These are phyloP conservation scores for Xylaria venustula DNA, from an alignment of 495 filamentous ascomycete genomes.

Conservation along the genomic window DNA sequence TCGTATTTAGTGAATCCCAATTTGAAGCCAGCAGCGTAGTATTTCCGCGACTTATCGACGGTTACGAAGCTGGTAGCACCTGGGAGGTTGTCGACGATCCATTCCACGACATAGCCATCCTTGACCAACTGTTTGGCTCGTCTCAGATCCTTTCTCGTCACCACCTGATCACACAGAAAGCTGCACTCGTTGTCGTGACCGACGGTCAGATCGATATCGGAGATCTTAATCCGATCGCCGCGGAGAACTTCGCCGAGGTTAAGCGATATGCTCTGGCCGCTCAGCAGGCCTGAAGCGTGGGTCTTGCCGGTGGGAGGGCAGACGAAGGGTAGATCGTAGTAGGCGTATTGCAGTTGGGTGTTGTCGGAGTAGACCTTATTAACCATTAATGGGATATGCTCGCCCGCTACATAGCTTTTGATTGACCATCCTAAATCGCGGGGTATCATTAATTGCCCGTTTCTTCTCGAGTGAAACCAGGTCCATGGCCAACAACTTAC, in stretches of 20 bases:
- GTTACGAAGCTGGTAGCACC: slow-evolving; percentile 93
- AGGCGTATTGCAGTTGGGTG: slow-evolving; percentile 90
- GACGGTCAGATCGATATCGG: slow-evolving; percentile 84
- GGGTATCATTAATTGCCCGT: slow-evolving; percentile 12
- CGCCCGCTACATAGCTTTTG: slow-evolving; percentile 75
- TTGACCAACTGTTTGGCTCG: slow-evolving; percentile 72
- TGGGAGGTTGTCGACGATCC: slow-evolving; percentile 95
- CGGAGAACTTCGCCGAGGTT: slow-evolving; percentile 93
- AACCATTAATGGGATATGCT: slow-evolving; percentile 82
- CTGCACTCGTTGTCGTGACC: slow-evolving; percentile 73
- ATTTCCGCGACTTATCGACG: slow-evolving; percentile 82
- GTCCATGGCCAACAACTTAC: slow-evolving; percentile 41
- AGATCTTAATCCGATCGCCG: slow-evolving; percentile 85
- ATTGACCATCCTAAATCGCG: slow-evolving; percentile 66
- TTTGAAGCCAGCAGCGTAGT: slow-evolving; percentile 96
- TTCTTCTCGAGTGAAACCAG: not conserved
- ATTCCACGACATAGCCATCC: slow-evolving; percentile 87
- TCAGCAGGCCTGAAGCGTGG: slow-evolving; percentile 68
- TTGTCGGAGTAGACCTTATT: slow-evolving; percentile 96
- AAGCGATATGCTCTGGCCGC: slow-evolving; percentile 77
- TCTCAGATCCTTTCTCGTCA: slow-evolving; percentile 65
- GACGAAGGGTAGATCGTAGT: slow-evolving; percentile 89
- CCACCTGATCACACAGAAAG: slow-evolving; percentile 68
- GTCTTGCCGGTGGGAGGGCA: slow-evolving; percentile 74
- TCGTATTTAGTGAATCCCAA: slow-evolving; percentile 75